Evolutionary conservation across 768 basidiomycete species (phyloP).

Genomic region (Mycena kentingensis): DNA sequence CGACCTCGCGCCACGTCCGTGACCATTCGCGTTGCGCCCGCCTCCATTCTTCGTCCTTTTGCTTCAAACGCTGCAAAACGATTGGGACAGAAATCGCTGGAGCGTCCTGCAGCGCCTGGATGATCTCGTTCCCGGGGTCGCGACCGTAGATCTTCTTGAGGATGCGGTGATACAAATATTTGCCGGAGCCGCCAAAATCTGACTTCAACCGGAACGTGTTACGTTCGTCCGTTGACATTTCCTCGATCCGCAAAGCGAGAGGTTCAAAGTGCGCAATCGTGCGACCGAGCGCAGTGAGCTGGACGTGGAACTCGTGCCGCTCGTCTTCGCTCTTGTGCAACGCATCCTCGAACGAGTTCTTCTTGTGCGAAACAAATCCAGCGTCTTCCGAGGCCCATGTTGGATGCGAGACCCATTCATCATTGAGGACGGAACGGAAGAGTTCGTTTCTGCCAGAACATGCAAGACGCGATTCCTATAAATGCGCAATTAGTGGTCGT

Average conservation of each 20-base stretch:
- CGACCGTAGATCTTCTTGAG: conserved; percentile 93
- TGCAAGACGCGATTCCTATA: conserved; percentile 82
- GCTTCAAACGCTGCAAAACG: conserved; percentile 83
- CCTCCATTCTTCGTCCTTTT: conserved; percentile 97
- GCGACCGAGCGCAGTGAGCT: conserved; percentile 85
- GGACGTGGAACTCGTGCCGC: conserved; percentile 95
- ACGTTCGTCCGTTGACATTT: conserved; percentile 88
- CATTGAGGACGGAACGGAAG: conserved; percentile 94
- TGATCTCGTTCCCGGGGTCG: conserved; percentile 73
- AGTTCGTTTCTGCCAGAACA: conserved; percentile 95
- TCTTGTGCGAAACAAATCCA: conserved; percentile 93
- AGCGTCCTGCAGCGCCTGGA: conserved; percentile 87
- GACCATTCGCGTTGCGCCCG: conserved; percentile 93
- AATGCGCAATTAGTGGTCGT: conserved; percentile 10
- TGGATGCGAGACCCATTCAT: conserved; percentile 97
- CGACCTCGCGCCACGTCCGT: conserved; percentile 94
- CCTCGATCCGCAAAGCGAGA: conserved; percentile 77
- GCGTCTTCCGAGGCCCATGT: conserved; percentile 98
- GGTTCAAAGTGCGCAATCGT: conserved; percentile 94
- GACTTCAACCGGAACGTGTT: conserved; percentile 77
- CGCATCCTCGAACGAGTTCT: conserved; percentile 94
- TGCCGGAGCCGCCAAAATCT: conserved; percentile 87
- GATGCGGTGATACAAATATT: conserved; percentile 86
- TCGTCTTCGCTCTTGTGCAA: conserved; percentile 98
- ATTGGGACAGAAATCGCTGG: conserved; percentile 91